These are phyloP conservation scores for Bassia scoparia DNA, from an alignment of 148 eudicot species.

Conservation along the genomic window DNA sequence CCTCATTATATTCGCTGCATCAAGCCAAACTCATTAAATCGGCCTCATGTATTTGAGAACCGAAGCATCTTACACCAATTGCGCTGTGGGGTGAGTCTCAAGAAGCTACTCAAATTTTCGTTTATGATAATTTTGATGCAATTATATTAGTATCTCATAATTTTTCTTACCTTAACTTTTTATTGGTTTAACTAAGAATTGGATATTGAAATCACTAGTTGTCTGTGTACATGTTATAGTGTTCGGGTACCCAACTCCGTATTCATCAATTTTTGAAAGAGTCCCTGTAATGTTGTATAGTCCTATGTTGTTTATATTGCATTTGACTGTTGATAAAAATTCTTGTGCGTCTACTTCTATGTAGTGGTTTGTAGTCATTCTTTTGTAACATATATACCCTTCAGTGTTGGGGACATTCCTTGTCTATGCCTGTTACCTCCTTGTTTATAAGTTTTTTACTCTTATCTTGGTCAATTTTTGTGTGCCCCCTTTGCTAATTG, in stretches of 20 bases:
- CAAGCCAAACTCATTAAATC: constrained; percentile 89
- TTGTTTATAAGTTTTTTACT: neutral
- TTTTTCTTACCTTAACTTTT: too few species aligned
- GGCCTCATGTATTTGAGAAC: constrained; percentile 78
- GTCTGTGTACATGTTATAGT: too few species aligned
- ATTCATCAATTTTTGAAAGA: too few species aligned
- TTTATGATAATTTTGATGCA: neutral
- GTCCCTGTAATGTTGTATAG: too few species aligned
- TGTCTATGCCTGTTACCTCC: neutral
- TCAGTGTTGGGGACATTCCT: neutral
- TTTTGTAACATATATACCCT: neutral
- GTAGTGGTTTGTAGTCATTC: too few species aligned
- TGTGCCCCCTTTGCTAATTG: neutral
- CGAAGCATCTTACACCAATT: constrained; percentile 85
- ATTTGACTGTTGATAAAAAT: neutral
- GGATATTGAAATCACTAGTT: too few species aligned
- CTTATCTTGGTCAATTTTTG: neutral
- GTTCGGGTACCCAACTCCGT: too few species aligned
- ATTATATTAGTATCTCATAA: too few species aligned
- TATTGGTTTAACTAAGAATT: too few species aligned
- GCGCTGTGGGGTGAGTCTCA: constrained; percentile 92
- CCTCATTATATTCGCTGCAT: constrained; percentile 96
- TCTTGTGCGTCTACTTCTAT: too few species aligned
- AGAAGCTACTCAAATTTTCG: neutral
- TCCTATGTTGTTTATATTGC: neutral